Conservation (phyloP, 2,329 filamentous ascomycete genomes). For the Huntiella moniliformis region DNA sequence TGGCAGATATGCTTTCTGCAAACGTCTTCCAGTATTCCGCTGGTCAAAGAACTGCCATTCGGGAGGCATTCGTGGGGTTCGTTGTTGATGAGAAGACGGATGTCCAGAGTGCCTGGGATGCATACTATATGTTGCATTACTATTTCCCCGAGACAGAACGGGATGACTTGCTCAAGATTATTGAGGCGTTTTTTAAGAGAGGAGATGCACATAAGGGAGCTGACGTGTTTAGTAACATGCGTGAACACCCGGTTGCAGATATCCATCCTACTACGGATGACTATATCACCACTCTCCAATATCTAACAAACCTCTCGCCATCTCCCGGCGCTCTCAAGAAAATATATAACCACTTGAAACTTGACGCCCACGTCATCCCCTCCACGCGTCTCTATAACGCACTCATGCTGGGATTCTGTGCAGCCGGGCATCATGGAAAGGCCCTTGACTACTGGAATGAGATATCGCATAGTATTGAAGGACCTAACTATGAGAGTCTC, state of each 20-base stretch:
- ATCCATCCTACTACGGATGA: slow-evolving; percentile 52
- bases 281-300: slow-evolving; percentile 58
- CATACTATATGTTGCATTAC: slow-evolving; percentile 46
- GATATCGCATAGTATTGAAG: slow-evolving; percentile 67
- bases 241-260: slow-evolving; percentile 44
- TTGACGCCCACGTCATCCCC: slow-evolving; percentile 64
- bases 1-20: slow-evolving; percentile 63
- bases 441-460: slow-evolving; percentile 70
- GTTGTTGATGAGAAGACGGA: slow-evolving; percentile 43
- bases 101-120: slow-evolving; percentile 44
- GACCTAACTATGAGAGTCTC: slow-evolving; percentile 65
- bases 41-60: slow-evolving; percentile 47
- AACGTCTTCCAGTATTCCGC: slow-evolving; percentile 53
- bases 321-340: slow-evolving; percentile 46
- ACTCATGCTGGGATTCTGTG: slow-evolving; percentile 69
- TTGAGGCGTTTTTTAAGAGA: slow-evolving; percentile 66
- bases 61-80: slow-evolving; percentile 47
- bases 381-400: slow-evolving; percentile 64
- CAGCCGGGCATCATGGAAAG: slow-evolving; percentile 43
- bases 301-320: slow-evolving; percentile 41
- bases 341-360: slow-evolving; percentile 84
- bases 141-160: slow-evolving; percentile 49
- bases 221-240: slow-evolving; percentile 84
- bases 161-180: slow-evolving; percentile 47
- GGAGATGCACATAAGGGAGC: slow-evolving; percentile 67